Evolutionary conservation across 139 green algal species (phyloP).

Genomic region (Zygnema circumcarinatum): DNA sequence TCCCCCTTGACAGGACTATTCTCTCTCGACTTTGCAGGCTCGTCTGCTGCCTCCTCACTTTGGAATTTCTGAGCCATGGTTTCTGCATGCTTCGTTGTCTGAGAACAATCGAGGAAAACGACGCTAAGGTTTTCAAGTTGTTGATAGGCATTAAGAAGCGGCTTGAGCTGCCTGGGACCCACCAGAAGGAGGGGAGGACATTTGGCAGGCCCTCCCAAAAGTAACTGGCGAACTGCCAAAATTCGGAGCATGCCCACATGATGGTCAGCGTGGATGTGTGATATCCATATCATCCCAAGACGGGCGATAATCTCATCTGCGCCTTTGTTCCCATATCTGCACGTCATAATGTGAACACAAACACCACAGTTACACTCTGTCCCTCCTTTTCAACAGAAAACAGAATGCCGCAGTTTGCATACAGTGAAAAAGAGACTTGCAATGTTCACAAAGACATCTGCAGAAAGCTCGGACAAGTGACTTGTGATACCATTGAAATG

Average conservation of each 20-base stretch:
- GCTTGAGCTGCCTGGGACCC: slow-evolving; percentile 77
- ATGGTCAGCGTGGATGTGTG: slow-evolving; percentile 98
- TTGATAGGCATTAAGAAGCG: slow-evolving; percentile 72
- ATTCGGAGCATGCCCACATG: slow-evolving; percentile 84
- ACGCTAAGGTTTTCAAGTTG: slow-evolving; percentile 71
- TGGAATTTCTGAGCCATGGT: not conserved
- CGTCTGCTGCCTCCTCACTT: not conserved
- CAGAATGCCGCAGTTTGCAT: too few relatives aligned
- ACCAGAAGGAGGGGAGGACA: slow-evolving; percentile 76
- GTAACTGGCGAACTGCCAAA: slow-evolving; percentile 61
- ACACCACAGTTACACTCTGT: not conserved
- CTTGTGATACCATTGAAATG: too few relatives aligned
- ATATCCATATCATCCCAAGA: slow-evolving; percentile 82
- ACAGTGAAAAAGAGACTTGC: too few relatives aligned
- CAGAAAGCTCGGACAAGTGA: too few relatives aligned
- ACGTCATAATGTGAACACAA: not conserved
- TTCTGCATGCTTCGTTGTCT: slow-evolving; percentile 41
- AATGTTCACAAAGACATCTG: too few relatives aligned
- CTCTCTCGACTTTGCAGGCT: not conserved
- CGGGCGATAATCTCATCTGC: slow-evolving; percentile 53
- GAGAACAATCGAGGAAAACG: slow-evolving; percentile 73
- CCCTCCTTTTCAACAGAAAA: not conserved
- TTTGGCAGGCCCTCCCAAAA: slow-evolving; percentile 54
- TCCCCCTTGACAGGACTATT: not conserved
- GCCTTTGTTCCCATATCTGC: slow-evolving; percentile 68